These are phyloP conservation scores for Flaveria floridana DNA, from an alignment of 140 eudicot species.

Conservation along the genomic window DNA sequence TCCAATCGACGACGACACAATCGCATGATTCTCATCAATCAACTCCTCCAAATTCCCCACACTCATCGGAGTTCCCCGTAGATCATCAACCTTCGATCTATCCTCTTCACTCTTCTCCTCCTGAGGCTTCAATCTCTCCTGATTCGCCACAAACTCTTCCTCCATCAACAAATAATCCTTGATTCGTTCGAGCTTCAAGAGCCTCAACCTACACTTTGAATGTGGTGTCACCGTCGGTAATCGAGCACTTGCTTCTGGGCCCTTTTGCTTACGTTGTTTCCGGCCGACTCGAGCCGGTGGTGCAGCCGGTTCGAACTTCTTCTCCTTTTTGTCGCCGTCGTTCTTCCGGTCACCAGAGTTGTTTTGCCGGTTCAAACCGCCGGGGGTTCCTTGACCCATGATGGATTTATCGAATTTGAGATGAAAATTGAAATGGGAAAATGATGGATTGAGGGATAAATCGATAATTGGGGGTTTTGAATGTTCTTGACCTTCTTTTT, in stretches of 20 bases:
- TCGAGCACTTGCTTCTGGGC: slow-evolving; percentile 84
- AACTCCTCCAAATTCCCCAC: slow-evolving; percentile 91
- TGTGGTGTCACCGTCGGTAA: slow-evolving; percentile 82
- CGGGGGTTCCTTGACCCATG: slow-evolving; percentile 94
- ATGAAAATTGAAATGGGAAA: slow-evolving; percentile 17
- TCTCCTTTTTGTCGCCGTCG: slow-evolving; percentile 82
- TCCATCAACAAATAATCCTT: slow-evolving; percentile 89
- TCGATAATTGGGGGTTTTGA: slow-evolving; percentile 18
- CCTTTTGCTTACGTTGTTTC: slow-evolving; percentile 84
- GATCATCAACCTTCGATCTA: slow-evolving; percentile 79
- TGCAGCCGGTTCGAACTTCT: slow-evolving; percentile 41
- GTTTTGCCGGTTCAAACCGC: slow-evolving; percentile 67
- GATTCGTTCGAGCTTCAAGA: slow-evolving; percentile 73
- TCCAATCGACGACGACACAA: slow-evolving; percentile 86
- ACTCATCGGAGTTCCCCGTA: slow-evolving; percentile 92
- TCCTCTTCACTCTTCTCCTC: slow-evolving; percentile 96
- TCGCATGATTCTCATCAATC: slow-evolving; percentile 97
- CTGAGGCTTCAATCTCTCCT: slow-evolving; percentile 87
- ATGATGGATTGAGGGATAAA: not conserved
- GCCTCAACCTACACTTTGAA: slow-evolving; percentile 73
- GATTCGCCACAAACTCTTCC: slow-evolving; percentile 94
- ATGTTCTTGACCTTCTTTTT: slow-evolving; percentile 25
- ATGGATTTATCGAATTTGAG: not conserved
- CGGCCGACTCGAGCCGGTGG: slow-evolving; percentile 92
- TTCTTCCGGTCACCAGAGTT: slow-evolving; percentile 53